Percentiles rank a stretch among this genome's conserved stretches.
Conservation (phyloP, 1,284 basidiomycete species). For the Boletus mariae region DNA sequence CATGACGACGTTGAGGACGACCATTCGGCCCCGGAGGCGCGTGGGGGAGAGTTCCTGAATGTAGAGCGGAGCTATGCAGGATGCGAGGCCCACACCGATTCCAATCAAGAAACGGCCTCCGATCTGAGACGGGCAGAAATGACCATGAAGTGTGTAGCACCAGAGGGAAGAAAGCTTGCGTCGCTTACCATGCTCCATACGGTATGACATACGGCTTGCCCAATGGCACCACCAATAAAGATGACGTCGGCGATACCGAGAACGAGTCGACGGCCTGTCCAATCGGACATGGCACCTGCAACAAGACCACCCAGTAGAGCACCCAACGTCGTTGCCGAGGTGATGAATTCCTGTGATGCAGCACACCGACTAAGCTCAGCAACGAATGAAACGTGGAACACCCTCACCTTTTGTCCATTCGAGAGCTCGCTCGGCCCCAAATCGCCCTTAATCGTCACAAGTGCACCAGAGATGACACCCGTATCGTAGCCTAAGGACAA, state of each 20-base stretch:
- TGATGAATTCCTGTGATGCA: constrained; percentile 65
- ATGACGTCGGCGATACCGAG: constrained; percentile 70
- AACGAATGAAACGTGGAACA: too few species aligned
- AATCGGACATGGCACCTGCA: constrained; percentile 70
- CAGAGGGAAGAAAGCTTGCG: not conserved
- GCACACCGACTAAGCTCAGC: not conserved
- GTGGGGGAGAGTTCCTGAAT: constrained; percentile 83
- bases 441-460: constrained; percentile 70
- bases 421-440: constrained; percentile 59
- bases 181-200: constrained; percentile 63
- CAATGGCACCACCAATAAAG: constrained; percentile 73
- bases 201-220: constrained; percentile 61
- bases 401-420: constrained; percentile 58
- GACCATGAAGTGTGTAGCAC: not conserved
- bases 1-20: constrained; percentile 63
- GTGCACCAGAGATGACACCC: constrained; percentile 73
- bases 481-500: constrained; percentile 72
- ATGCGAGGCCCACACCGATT: constrained; percentile 66
- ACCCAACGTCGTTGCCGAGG: constrained; percentile 76
- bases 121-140: constrained; percentile 40
- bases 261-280: constrained; percentile 65
- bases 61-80: constrained; percentile 78
- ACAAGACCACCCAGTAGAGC: constrained; percentile 71
- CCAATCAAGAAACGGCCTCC: constrained; percentile 75
- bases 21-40: constrained; percentile 71